Evolutionary conservation across 73 alveolate species (phyloP), one percentile per base, ranked within the genome.

Genomic region (Durusdinium trenchii): DNA sequence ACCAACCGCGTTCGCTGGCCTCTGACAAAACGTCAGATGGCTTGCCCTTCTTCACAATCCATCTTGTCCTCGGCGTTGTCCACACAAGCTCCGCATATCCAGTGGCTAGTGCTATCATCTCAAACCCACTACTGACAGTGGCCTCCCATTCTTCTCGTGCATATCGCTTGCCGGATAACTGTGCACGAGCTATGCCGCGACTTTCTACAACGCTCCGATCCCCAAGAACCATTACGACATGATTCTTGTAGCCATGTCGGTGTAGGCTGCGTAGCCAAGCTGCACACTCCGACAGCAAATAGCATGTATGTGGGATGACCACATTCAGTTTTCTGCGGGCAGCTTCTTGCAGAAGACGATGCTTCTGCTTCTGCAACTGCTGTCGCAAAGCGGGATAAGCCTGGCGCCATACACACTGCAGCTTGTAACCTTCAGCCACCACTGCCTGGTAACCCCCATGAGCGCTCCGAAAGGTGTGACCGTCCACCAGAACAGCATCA

Each of bases 401-500:
- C 54, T 62, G 86, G 0, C 86, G 96, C 96, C 96, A 90, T 3
- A 90, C 86, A 32, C 96, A 90, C 9, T 78, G 69, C 38, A 90
- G 96, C 36, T 47, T 90, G 96, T 64, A 50, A 35, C 96, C 96
- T 32, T 90, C 96, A 35, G n/a, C 32, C 48, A 64, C 83, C 43
- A 90, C 96, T 7, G 86, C 96, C 54, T 90, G 96, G 50, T 90
- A 90, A 30, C 86, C 96, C 40, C 51, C 69, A 36, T 89, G 96
- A 35, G 51, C 45, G n/a, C 40, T 46, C 35, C 96, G 96, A 69
- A 90, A 90, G 71, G 52, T 35, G 51, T 36, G 42, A 43, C 96
- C 96, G 52, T 90, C 87, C 96, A 90, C 61, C 52, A 90, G 73
- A 71, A 90, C 96, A 7, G 96, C 96, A 36, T 90, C 86, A 36